A percentile compares a stretch with the other conserved stretches of the same genome.
Evolutionary conservation across 805 yeast species (phyloP).

Genomic region (Limtongozyma cylindracea): DNA sequence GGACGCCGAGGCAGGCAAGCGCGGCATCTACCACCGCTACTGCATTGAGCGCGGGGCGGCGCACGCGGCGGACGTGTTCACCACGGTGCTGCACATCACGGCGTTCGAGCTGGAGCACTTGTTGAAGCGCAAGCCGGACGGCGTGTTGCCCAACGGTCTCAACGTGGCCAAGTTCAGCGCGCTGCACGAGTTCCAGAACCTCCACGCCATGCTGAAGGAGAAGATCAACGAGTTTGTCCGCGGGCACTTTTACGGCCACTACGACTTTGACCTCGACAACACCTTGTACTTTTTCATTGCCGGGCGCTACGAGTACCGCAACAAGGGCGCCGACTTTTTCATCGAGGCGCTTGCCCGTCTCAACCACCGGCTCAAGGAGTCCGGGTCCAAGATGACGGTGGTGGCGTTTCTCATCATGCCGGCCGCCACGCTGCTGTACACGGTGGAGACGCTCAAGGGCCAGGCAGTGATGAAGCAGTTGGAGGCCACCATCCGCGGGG

Average conservation of each 20-base stretch:
- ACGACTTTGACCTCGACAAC: conserved; percentile 83
- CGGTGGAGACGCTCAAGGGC: conserved; percentile 86
- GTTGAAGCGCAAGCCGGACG: conserved; percentile 89
- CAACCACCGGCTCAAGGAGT: conserved; percentile 62
- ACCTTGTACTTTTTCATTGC: conserved; percentile 91
- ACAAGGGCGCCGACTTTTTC: conserved; percentile 90
- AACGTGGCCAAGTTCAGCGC: conserved; percentile 93
- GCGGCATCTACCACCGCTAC: conserved; percentile 92
- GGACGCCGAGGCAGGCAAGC: conserved; percentile 92
- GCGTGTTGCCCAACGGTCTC: conserved; percentile 89
- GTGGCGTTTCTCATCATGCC: conserved; percentile 98
- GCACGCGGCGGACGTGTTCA: conserved; percentile 87
- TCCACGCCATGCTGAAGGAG: conserved; percentile 79
- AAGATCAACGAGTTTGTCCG: conserved; percentile 84
- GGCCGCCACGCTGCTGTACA: conserved; percentile 78
- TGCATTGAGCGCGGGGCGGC: conserved; percentile 95
- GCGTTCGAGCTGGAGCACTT: conserved; percentile 87
- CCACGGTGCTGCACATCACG: conserved; percentile 94
- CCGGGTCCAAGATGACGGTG: conserved; percentile 72
- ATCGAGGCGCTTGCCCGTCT: conserved; percentile 83
- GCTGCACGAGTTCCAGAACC: conserved; percentile 91
- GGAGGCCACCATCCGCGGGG: conserved; percentile 72
- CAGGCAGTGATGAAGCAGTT: conserved; percentile 89
- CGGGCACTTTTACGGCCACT: conserved; percentile 94
- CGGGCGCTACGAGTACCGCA: conserved; percentile 90